phyloP scores from a whole-genome alignment of 1,284 basidiomycete species.

The Grifola frondosa region DNA sequence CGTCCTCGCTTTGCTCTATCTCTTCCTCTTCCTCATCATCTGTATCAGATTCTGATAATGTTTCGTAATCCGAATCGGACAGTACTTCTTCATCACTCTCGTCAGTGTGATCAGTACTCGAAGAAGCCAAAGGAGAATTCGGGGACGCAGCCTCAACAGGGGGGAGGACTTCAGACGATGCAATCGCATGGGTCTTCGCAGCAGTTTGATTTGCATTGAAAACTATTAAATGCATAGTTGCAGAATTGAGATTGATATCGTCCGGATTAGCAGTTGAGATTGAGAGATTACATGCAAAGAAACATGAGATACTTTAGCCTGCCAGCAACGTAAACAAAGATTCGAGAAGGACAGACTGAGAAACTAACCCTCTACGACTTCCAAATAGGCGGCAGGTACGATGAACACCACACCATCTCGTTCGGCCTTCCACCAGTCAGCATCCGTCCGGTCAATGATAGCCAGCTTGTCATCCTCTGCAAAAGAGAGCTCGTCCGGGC shows the following conservation, averaged over 20 bases:
- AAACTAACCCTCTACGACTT: conserved; percentile 84
- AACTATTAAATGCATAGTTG: conserved; percentile 28
- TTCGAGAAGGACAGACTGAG: conserved; percentile 45
- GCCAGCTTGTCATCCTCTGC: conserved; percentile 73
- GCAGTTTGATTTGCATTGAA: conserved; percentile 8
- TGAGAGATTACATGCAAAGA: conserved; percentile 42
- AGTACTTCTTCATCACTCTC: conserved; percentile 25
- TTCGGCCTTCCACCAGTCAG: conserved; percentile 94
- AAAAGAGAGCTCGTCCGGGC: conserved; percentile 81
- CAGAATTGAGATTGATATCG: conserved; percentile 18
- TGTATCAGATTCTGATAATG: conserved; percentile 52
- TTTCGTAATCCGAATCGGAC: conserved; percentile 49
- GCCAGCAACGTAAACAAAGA: conserved; percentile 58
- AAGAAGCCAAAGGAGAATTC: neutral
- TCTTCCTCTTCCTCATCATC: conserved; percentile 38
- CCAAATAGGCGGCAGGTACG: conserved; percentile 87
- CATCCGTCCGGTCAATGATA: conserved; percentile 79
- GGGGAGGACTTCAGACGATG: neutral
- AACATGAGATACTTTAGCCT: conserved; percentile 69
- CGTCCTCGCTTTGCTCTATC: conserved; percentile 42
- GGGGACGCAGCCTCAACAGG: too few relatives aligned
- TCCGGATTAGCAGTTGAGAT: conserved; percentile 28
- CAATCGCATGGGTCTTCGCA: neutral
- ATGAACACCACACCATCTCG: conserved; percentile 80
- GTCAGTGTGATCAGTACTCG: neutral